phyloP scores from a whole-genome alignment of 805 yeast genomes.

The Diddensiella transvaalensis region DNA sequence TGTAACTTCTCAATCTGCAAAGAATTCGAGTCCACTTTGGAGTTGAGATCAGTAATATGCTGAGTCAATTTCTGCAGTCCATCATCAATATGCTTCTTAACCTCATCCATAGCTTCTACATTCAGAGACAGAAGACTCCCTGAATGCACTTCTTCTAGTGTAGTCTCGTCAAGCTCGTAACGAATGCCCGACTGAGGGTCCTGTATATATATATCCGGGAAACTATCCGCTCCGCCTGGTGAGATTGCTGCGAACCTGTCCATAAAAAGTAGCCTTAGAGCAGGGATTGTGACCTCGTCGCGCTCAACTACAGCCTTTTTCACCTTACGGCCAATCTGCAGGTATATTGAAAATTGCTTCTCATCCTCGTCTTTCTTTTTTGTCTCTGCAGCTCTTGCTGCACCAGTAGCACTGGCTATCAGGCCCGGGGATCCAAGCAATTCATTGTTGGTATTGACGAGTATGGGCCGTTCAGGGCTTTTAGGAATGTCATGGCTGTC shows the following conservation, averaged over 20 bases:
- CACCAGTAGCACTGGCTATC: not conserved
- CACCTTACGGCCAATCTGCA: slow-evolving; percentile 36
- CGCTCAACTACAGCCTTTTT: slow-evolving; percentile 25
- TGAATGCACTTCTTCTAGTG: slow-evolving; percentile 52
- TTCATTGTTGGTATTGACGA: not conserved
- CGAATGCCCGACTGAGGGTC: slow-evolving; percentile 57
- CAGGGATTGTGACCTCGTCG: slow-evolving; percentile 36
- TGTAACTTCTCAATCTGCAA: slow-evolving; percentile 20
- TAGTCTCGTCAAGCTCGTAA: slow-evolving; percentile 76
- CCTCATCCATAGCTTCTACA: slow-evolving; percentile 41
- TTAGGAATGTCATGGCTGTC: not conserved
- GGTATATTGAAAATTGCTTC: slow-evolving; percentile 24
- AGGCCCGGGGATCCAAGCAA: not conserved
- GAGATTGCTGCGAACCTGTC: slow-evolving; percentile 87
- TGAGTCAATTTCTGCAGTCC: slow-evolving; percentile 23
- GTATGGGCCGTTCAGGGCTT: not conserved
- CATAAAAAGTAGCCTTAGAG: slow-evolving; percentile 62
- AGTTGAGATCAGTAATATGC: slow-evolving; percentile 27
- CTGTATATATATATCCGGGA: slow-evolving; percentile 75
- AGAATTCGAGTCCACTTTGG: slow-evolving; percentile 25
- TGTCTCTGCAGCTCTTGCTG: not conserved
- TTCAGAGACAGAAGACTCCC: slow-evolving; percentile 61
- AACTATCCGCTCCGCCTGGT: slow-evolving; percentile 47
- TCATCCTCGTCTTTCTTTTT: not conserved
- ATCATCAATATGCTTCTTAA: slow-evolving; percentile 31